phyloP scores from a whole-genome alignment of 345 rosid species.

The Acer campestre region DNA sequence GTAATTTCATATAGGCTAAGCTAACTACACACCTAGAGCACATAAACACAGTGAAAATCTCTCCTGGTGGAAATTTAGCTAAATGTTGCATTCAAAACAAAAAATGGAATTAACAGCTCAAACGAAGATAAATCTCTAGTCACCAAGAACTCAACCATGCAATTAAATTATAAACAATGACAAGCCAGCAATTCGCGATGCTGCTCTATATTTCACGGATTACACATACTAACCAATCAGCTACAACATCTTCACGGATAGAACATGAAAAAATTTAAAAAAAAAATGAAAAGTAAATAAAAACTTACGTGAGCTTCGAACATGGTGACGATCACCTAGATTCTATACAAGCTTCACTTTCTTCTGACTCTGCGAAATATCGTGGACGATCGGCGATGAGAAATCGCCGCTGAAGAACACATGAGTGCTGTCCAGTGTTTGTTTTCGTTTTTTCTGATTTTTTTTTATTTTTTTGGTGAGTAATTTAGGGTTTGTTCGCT shows the following conservation, averaged over 20 bases:
- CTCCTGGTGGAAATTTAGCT: neutral
- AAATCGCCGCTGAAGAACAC: slow-evolving; percentile 27
- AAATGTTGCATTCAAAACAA: neutral
- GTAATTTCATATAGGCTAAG: neutral
- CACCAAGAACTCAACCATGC: neutral
- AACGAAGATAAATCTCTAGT: neutral
- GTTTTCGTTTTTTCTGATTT: neutral
- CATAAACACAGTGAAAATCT: neutral
- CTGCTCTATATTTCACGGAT: slow-evolving; percentile 2
- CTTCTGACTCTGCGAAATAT: slow-evolving; percentile 27
- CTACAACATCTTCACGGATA: neutral
- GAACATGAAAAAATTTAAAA: neutral
- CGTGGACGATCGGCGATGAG: slow-evolving; percentile 42
- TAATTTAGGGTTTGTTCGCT: slow-evolving; percentile 20
- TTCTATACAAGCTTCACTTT: slow-evolving; percentile 15
- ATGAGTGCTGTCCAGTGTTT: neutral
- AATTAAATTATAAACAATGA: neutral
- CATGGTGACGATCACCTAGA: slow-evolving; percentile 53
- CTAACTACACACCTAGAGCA: neutral
- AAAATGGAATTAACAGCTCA: neutral
- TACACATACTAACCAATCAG: neutral
- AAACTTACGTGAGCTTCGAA: slow-evolving; percentile 85
- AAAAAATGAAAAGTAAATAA: neutral
- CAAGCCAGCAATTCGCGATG: neutral
- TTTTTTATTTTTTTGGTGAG: neutral